A percentile compares a stretch with the other conserved stretches of the same genome.
Conservation (phyloP, 768 basidiomycete species). For the Pulveroboletus sp. region DNA sequence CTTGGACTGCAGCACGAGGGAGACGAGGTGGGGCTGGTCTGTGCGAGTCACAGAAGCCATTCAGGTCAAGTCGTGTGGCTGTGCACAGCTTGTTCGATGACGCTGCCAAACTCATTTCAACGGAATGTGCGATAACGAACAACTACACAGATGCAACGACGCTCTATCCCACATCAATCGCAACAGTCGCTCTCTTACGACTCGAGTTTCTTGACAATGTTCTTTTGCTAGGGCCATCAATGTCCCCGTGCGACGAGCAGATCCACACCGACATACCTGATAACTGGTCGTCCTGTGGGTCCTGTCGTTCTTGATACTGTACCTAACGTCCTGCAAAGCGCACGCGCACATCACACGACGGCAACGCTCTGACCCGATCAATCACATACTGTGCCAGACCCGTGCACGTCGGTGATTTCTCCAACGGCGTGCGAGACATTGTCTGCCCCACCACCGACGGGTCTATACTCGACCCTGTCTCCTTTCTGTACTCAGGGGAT, state of each 20-base stretch:
- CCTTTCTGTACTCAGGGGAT: constrained; percentile 25
- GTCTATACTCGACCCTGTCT: constrained; percentile 42
- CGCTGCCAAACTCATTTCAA: no score
- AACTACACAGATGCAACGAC: no score
- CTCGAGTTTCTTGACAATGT: constrained; percentile 31
- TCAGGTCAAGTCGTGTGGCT: constrained; percentile 1
- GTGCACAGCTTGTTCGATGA: not conserved
- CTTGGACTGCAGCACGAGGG: constrained; percentile 76
- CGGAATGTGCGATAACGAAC: no score
- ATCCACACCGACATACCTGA: constrained; percentile 21
- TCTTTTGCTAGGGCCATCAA: constrained; percentile 28
- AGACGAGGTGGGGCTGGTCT: constrained; percentile 61
- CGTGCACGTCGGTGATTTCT: constrained; percentile 30
- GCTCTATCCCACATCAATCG: not conserved
- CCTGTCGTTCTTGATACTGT: constrained; percentile 42
- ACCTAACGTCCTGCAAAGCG: no score
- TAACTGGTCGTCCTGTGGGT: constrained; percentile 39
- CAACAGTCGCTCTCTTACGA: not conserved
- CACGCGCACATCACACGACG: no score
- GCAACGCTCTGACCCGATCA: no score
- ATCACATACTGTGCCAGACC: constrained; percentile 33
- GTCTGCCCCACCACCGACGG: constrained; percentile 37
- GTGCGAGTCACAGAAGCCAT: constrained; percentile 20
- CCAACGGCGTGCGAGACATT: constrained; percentile 37
- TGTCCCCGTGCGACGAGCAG: no score